Evolutionary conservation across 1,139 yeast species (phyloP), one percentile per base, ranked within the genome.

Genomic region (Geotrichum bryndzae): DNA sequence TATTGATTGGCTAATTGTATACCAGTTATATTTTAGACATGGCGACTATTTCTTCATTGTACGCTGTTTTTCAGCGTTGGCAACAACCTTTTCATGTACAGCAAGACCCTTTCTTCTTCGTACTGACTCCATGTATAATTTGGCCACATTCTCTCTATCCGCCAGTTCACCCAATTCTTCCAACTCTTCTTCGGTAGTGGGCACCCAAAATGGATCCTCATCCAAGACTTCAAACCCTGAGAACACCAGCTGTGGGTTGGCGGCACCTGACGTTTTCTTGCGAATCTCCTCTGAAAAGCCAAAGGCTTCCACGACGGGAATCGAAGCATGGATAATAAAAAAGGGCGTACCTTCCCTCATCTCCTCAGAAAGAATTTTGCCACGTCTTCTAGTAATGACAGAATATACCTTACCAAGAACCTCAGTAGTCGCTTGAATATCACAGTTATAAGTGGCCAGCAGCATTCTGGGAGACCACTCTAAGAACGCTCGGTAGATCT

Each of bases 291-390:
- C 98, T 58, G 96, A 86, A 70, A 95, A 91, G 1, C 99, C 99
- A 78, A 94, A 92, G 0, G 98, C 97, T 73, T 94, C 98, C 15
- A 90, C 88, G 18, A 95, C 98, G 0, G 99, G 99, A 48, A 95
- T 79, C 61, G 85, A 78, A 0, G 99, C 97, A 33, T 82, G 85
- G 64, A 95, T 85, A 23, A 90, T 88, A 79, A 92, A 95, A 70
- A 94, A 91, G 31, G 98, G 97, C 0, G 99, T 94, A 15, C 99
- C 99, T 73, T 95, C 99, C 70, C 92, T 91, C 92, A 94, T 86
- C 72, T 94, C 99, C 73, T 95, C 99, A 1, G 92, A 84, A 1
- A 88, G 81, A 62, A 95, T 89, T 58, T 83, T 77, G 51, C 99
- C 99, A 53, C 90, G 87, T 68, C 97, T 82, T 70, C 84, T 85